These are phyloP conservation scores for Phytophthora aleatoria DNA, from an alignment of 352 stramenopile genomes.

Conservation along the genomic window DNA sequence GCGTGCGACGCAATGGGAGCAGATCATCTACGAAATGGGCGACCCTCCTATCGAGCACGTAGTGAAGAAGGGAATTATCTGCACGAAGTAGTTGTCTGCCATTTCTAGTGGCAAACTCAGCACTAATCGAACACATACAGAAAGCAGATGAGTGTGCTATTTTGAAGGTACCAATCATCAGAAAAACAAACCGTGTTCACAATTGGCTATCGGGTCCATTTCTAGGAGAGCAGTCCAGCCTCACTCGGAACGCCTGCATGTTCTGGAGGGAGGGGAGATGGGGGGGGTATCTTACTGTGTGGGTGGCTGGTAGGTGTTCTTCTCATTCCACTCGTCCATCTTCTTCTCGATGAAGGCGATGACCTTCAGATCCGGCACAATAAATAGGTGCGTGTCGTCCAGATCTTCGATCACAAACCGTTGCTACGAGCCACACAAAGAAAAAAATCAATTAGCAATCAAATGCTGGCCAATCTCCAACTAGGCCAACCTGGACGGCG, in stretches of 20 bases:
- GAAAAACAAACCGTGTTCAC: not conserved
- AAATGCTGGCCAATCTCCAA: not conserved
- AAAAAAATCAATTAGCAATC: not conserved
- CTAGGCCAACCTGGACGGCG: conserved; percentile 63
- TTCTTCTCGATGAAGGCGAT: conserved; percentile 89
- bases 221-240: not conserved
- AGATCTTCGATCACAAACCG: conserved; percentile 90
- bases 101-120: not conserved
- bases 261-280: no score
- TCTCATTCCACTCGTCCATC: conserved; percentile 91
- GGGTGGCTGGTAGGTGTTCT: conserved; percentile 86
- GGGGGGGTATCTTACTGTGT: conserved; percentile 37
- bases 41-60: conserved; percentile 81
- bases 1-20: conserved; percentile 77
- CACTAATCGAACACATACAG: conserved; percentile 5
- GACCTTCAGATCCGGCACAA: conserved; percentile 80
- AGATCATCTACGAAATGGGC: conserved; percentile 87
- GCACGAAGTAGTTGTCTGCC: conserved; percentile 19
- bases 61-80: conserved; percentile 69
- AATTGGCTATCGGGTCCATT: not conserved
- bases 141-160: conserved; percentile 6
- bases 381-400: conserved; percentile 87
- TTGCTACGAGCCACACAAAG: conserved; percentile 42
- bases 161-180: conserved; percentile 9
- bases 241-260: not conserved